phyloP scores from a whole-genome alignment of 202 grass and related monocot species.

The Carex arenaria region DNA sequence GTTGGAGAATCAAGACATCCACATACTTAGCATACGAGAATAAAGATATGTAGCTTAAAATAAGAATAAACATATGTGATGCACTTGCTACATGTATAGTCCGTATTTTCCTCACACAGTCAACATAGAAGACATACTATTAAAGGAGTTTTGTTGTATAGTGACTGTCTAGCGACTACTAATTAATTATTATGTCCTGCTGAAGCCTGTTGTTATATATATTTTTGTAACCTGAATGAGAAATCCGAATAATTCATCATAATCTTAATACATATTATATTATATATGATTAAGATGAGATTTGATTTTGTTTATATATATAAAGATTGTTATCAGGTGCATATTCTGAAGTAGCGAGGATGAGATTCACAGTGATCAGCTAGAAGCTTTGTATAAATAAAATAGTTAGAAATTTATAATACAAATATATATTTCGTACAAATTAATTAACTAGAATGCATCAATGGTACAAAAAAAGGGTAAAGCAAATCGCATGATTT shows the following conservation, averaged over 20 bases:
- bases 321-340: neutral
- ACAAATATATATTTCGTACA: too few species aligned
- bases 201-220: neutral
- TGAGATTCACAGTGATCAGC: neutral
- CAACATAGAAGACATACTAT: neutral
- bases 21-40: too few species aligned
- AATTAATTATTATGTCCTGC: neutral
- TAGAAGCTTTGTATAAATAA: neutral
- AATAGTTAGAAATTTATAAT: too few species aligned
- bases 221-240: neutral
- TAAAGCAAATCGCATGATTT: neutral
- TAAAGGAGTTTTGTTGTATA: neutral
- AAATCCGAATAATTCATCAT: neutral
- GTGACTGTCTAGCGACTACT: neutral
- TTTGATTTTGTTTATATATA: neutral
- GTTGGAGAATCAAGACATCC: too few species aligned
- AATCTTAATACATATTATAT: neutral
- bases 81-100: neutral
- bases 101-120: neutral
- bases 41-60: too few species aligned
- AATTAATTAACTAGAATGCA: too few species aligned
- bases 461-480: too few species aligned
- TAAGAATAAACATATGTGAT: neutral
- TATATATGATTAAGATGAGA: neutral
- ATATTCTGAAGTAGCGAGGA: too few species aligned